phyloP scores from a whole-genome alignment of 2,329 filamentous ascomycete genomes.

The Paracoccidioides lutzii region DNA sequence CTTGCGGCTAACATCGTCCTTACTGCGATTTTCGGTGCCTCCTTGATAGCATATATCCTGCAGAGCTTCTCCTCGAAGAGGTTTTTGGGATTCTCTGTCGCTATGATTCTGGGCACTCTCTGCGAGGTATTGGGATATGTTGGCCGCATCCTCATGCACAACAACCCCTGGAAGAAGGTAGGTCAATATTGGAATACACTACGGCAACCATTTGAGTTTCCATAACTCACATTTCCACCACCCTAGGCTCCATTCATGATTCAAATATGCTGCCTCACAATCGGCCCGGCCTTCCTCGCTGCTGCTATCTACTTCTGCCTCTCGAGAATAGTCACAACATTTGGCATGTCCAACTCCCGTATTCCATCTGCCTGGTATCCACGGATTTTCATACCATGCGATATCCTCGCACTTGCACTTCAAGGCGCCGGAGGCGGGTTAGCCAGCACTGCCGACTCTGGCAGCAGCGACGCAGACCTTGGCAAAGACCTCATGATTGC shows the following conservation, averaged over 20 bases:
- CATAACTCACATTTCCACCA: conserved; percentile 15
- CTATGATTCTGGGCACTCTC: conserved; percentile 41
- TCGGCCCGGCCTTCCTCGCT: conserved; percentile 52
- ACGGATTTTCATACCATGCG: conserved; percentile 47
- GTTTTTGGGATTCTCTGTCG: conserved; percentile 19
- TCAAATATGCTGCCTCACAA: conserved; percentile 41
- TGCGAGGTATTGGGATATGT: conserved; percentile 48
- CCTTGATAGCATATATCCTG: conserved; percentile 3
- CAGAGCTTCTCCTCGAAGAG: conserved; percentile 6
- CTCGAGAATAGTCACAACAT: conserved; percentile 26
- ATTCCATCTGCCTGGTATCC: conserved; percentile 24
- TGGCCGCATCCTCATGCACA: conserved; percentile 43
- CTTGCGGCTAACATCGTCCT: conserved; percentile 7
- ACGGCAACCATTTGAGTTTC: background rate
- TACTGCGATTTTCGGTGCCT: conserved; percentile 6
- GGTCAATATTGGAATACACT: conserved; percentile 3
- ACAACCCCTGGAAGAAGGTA: conserved; percentile 32
- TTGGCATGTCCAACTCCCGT: conserved; percentile 21
- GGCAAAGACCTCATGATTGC: conserved; percentile 55
- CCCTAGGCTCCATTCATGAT: conserved; percentile 20
- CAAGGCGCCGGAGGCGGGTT: conserved; percentile 50
- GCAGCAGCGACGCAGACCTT: conserved; percentile 21
- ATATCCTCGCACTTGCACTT: conserved; percentile 47
- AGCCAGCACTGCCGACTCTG: conserved; percentile 31
- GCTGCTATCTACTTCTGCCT: conserved; percentile 53